A percentile compares a stretch with the other conserved stretches of the same genome.
These are phyloP conservation scores for Ambrosiella cleistominuta DNA, from an alignment of 2,329 filamentous ascomycete species.

Conservation along the genomic window DNA sequence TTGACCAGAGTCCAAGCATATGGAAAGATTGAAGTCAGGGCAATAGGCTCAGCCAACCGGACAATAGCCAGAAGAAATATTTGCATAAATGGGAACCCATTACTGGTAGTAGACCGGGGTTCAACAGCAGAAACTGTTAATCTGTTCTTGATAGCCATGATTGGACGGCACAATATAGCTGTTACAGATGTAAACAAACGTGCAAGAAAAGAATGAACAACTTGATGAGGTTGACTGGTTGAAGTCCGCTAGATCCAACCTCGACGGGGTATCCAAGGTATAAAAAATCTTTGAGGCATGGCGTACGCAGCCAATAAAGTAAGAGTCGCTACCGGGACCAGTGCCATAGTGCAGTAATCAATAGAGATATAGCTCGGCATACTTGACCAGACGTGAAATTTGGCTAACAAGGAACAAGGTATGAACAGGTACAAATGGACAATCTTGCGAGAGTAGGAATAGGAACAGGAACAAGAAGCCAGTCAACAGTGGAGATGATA, in stretches of 20 bases:
- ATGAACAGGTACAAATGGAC: neutral
- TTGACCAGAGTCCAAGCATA: conserved; percentile 78
- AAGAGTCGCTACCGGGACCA: neutral
- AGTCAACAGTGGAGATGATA: neutral
- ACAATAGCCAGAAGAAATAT: conserved; percentile 80
- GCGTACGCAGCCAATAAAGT: neutral
- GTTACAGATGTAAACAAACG: neutral
- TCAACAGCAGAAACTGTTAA: neutral
- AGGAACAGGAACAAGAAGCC: conserved; percentile 3
- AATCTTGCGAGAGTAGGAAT: neutral
- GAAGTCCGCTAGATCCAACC: neutral
- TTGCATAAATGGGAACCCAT: conserved; percentile 55
- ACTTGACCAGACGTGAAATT: conserved; percentile 1
- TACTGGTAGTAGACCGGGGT: neutral
- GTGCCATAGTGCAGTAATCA: neutral
- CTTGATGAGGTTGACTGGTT: neutral
- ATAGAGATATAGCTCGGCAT: neutral
- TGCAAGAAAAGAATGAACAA: neutral
- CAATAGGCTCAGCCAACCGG: conserved; percentile 80
- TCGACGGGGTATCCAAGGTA: neutral
- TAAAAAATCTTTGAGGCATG: neutral
- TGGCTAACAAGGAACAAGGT: neutral
- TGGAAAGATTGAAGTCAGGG: conserved; percentile 81
- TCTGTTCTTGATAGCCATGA: neutral
- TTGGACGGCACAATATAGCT: neutral